Conservation (phyloP, 805 yeast species). For the Yarrowia keelungensis region DNA sequence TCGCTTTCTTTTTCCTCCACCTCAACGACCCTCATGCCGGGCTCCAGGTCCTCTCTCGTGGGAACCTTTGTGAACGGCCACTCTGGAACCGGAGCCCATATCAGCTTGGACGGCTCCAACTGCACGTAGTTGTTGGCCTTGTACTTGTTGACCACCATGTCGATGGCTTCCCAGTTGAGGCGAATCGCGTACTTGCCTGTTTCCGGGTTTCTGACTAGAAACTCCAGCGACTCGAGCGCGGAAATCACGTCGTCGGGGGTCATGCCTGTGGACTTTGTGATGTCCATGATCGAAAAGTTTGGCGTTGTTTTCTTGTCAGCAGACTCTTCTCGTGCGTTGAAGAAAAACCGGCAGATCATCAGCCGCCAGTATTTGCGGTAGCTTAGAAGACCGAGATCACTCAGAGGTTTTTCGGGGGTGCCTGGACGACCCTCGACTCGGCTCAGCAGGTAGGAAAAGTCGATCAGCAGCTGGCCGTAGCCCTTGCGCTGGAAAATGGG, state of each 20-base stretch:
- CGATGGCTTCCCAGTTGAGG: conserved; percentile 57
- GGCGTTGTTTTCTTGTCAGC: not conserved
- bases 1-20: not conserved
- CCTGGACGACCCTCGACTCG: conserved; percentile 79
- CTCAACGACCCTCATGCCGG: conserved; percentile 11
- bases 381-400: conserved; percentile 83
- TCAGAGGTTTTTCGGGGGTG: conserved; percentile 94
- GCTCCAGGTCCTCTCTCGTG: conserved; percentile 20
- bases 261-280: conserved; percentile 82
- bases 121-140: conserved; percentile 59
- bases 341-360: conserved; percentile 56
- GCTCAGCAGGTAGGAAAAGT: conserved; percentile 82
- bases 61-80: conserved; percentile 31
- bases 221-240: conserved; percentile 78
- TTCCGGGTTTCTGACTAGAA: conserved; percentile 58
- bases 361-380: conserved; percentile 88
- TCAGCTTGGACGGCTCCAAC: conserved; percentile 60
- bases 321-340: not conserved
- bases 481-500: conserved; percentile 90
- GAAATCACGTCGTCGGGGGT: conserved; percentile 83
- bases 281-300: conserved; percentile 59
- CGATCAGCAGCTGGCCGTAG: conserved; percentile 86
- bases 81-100: conserved; percentile 60
- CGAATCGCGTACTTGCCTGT: conserved; percentile 61
- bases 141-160: conserved; percentile 58